These are phyloP conservation scores for Breviolum minutum DNA, from an alignment of 73 alveolate genomes.

Conservation along the genomic window DNA sequence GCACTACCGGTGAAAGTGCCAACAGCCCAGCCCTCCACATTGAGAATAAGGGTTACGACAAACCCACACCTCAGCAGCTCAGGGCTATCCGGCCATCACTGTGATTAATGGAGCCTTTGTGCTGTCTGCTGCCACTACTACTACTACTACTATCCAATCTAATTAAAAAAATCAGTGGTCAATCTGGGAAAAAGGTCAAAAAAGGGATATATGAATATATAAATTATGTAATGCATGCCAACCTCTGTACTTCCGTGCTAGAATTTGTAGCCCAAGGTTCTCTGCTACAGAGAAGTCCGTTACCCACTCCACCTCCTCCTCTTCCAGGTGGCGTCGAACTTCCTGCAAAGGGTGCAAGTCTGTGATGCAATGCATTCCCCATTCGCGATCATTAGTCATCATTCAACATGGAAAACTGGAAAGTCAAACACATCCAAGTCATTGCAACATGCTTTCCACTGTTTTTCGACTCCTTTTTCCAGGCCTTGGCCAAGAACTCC, in stretches of 20 bases:
- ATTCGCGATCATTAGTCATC: too few relatives aligned
- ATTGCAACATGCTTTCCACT: background rate
- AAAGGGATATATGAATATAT: too few relatives aligned
- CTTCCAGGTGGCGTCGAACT: constrained; percentile 38
- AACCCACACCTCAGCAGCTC: constrained; percentile 5
- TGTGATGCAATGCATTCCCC: too few relatives aligned
- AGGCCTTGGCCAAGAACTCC: constrained; percentile 44
- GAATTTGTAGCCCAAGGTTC: background rate
- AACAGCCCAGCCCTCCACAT: constrained; percentile 77
- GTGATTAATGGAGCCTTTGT: too few relatives aligned
- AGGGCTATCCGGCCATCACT: background rate
- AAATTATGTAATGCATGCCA: too few relatives aligned
- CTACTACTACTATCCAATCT: too few relatives aligned
- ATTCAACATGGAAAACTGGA: too few relatives aligned
- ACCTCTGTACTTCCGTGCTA: too few relatives aligned
- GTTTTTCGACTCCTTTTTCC: background rate
- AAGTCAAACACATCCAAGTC: too few relatives aligned
- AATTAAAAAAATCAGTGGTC: too few relatives aligned
- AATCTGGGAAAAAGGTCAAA: too few relatives aligned
- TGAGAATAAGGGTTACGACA: background rate
- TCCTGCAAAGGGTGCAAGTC: background rate
- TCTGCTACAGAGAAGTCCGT: background rate
- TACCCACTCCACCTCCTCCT: constrained; percentile 17
- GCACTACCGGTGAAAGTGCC: constrained; percentile 20
- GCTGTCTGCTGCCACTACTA: too few relatives aligned